Conservation (phyloP, 148 eudicot species). For the Amaranthus cruentus region DNA sequence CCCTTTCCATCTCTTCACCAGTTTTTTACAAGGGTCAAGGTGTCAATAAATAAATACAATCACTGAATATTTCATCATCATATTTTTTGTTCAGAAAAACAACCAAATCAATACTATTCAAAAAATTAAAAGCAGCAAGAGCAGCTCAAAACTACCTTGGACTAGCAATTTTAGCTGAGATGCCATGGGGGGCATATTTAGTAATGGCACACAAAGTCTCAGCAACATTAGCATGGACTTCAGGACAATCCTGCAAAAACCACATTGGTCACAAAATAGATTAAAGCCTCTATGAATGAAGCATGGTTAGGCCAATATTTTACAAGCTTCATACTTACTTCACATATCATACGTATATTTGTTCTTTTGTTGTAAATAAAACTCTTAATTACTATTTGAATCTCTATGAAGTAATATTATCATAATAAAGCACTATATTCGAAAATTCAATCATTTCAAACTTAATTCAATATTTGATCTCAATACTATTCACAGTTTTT, state of each 20-base stretch:
- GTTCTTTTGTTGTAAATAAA: too few species aligned
- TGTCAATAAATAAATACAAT: neutral
- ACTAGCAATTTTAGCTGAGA: conserved; percentile 75
- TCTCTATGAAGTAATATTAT: too few species aligned
- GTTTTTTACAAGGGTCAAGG: neutral
- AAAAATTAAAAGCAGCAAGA: neutral
- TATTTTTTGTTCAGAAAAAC: neutral
- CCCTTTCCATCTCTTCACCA: neutral
- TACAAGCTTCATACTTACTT: too few species aligned
- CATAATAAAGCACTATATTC: too few species aligned
- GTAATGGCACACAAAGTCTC: conserved; percentile 86
- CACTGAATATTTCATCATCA: neutral
- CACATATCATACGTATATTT: too few species aligned
- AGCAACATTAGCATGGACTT: conserved; percentile 98
- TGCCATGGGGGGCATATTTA: conserved; percentile 81
- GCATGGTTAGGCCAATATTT: too few species aligned
- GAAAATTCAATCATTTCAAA: too few species aligned
- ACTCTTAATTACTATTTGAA: too few species aligned
- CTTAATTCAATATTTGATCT: too few species aligned
- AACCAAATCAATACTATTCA: neutral
- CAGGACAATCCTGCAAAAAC: conserved; percentile 76
- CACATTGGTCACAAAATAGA: conserved; percentile 5
- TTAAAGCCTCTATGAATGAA: too few species aligned
- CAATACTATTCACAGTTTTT: too few species aligned
- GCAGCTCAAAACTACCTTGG: conserved; percentile 53